These are phyloP conservation scores for Lipomyces starkeyi DNA, from an alignment of 805 yeast genomes.

Conservation along the genomic window DNA sequence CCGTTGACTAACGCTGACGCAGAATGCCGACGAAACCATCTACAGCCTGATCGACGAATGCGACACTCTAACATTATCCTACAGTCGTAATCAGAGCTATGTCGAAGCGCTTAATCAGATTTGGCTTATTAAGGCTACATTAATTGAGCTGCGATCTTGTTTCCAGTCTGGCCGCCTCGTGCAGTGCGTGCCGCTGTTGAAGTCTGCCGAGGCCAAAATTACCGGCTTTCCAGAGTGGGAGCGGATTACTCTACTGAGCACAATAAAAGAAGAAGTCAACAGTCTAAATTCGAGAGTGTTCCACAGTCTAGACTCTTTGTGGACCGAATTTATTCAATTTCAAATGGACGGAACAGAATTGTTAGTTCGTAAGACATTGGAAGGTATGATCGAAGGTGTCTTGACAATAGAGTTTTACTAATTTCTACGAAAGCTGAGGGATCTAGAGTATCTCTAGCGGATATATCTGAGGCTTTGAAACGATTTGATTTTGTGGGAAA, in stretches of 20 bases:
- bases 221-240: conserved; percentile 34
- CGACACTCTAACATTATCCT: conserved; percentile 9
- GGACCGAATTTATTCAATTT: conserved; percentile 19
- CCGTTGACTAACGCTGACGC: not conserved
- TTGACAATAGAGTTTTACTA: not conserved
- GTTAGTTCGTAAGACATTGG: conserved; percentile 4
- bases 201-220: conserved; percentile 31
- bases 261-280: conserved; percentile 34
- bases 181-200: conserved; percentile 27
- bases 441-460: conserved; percentile 12
- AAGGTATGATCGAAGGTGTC: not conserved
- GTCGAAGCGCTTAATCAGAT: conserved; percentile 32
- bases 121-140: conserved; percentile 31
- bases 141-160: conserved; percentile 30
- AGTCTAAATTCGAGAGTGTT: conserved; percentile 28
- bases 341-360: conserved; percentile 8
- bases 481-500: conserved; percentile 29
- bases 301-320: conserved; percentile 23
- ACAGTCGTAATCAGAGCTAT: conserved; percentile 14
- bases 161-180: conserved; percentile 24
- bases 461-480: conserved; percentile 25
- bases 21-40: conserved; percentile 34
- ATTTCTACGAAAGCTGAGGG: conserved; percentile 12
- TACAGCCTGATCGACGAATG: conserved; percentile 26
- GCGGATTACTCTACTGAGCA: conserved; percentile 21